A percentile compares a stretch with the other conserved stretches of the same genome.
Conservation (phyloP, 176 grass and related monocot species). For the Zoysia japonica region DNA sequence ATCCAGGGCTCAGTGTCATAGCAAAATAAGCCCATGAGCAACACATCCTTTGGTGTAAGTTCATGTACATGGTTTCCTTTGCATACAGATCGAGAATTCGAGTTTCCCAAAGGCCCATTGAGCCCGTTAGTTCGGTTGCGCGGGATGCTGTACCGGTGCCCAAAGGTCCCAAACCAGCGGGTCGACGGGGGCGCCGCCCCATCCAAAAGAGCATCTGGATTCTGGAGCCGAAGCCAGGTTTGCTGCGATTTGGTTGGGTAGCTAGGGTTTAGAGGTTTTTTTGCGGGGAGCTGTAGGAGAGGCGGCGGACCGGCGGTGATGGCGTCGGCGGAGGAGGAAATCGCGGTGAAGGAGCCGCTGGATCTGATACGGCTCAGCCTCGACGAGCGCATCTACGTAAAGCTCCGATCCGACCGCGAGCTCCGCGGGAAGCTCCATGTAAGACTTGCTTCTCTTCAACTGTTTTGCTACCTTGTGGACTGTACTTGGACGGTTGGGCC, state of each 20-base stretch:
- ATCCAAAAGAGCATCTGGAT: background rate
- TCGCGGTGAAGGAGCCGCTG: constrained; percentile 95
- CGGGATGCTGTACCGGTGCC: background rate
- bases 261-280: constrained; percentile 48
- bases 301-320: background rate
- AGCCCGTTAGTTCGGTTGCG: background rate
- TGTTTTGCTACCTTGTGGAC: background rate
- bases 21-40: background rate
- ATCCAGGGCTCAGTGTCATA: too few species aligned
- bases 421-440: constrained; percentile 98
- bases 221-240: constrained; percentile 19
- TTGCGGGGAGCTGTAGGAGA: constrained; percentile 7
- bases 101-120: background rate
- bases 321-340: background rate
- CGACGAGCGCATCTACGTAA: constrained; percentile 99
- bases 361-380: constrained; percentile 99
- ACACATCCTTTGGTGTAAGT: too few species aligned
- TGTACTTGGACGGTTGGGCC: background rate
- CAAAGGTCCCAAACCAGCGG: background rate
- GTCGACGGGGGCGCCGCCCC: background rate
- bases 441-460: background rate
- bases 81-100: background rate
- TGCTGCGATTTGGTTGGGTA: constrained; percentile 26
- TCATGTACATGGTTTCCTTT: too few species aligned
- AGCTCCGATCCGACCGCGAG: constrained; percentile 93